phyloP scores from a whole-genome alignment of 345 rosid species.

The Bruguiera parviflora region DNA sequence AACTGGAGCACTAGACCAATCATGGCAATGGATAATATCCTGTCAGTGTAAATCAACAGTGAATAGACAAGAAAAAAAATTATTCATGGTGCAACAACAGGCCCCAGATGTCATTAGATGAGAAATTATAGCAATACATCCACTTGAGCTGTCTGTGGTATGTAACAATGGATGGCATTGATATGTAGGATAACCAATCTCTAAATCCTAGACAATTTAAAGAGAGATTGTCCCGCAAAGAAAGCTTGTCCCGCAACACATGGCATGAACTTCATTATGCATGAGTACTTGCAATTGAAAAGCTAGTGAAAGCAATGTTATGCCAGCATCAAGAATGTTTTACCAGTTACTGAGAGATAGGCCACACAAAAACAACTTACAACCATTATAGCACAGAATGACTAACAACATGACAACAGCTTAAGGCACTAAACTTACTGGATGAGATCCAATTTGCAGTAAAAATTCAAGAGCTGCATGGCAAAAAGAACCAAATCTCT shows the following conservation, averaged over 20 bases:
- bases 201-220: too few species aligned
- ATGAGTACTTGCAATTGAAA: background rate
- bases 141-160: too few species aligned
- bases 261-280: background rate
- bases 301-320: background rate
- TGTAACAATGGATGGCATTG: too few species aligned
- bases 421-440: slow-evolving; percentile 44
- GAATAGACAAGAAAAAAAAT: background rate
- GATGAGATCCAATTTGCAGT: slow-evolving; percentile 80
- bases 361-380: background rate
- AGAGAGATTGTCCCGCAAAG: background rate
- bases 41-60: slow-evolving; percentile 29
- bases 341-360: slow-evolving; percentile 1
- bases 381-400: background rate
- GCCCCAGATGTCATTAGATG: too few species aligned
- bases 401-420: background rate
- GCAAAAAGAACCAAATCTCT: slow-evolving; percentile 87
- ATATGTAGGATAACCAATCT: too few species aligned
- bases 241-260: background rate
- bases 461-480: slow-evolving; percentile 94
- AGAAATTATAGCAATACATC: too few species aligned
- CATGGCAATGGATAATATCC: slow-evolving; percentile 98
- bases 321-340: background rate
- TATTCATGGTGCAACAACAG: background rate
- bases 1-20: slow-evolving; percentile 95